Base-by-base conservation (phyloP, 441 rosid species). In the Populus hybrid region DNA sequence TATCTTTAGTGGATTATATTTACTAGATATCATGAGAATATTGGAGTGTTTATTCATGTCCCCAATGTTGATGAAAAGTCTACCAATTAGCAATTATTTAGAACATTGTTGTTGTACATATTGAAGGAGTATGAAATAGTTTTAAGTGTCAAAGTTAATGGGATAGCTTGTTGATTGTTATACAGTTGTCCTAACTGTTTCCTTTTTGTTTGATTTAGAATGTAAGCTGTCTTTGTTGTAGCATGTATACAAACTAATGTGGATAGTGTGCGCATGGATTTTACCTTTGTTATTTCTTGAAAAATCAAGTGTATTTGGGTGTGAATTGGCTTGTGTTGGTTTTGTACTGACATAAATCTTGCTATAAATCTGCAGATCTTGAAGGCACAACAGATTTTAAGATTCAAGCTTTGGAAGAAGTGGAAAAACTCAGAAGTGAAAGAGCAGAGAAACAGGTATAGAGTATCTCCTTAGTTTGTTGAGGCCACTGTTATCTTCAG, bases 361-460 rank as follows among this genome's bases (percentile, higher is more conserved):
- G 69, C 18, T 14, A 46, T 24, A 67, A 68, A 38, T 73, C 77
- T 73, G 66, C 88, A 96, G 98, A 96, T 87, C 91, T 87, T 75
- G 98, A 96, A 86, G 99, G 99, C 74, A 96, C 93, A 87, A 90
- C 94, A 12, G 99, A 96, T 86, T 84, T 84, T 75, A 96, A 93
- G 89, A 92, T 94, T 73, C 97, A 97, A 84, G 88, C 94, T 74
- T 77, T 94, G 72, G 99, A 96, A 86, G 92, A 91, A 53, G 94
- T 96, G 69, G 99, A 96, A 86, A 97, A 94, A 83, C 90, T 96
- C 82, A 90, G 99, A 84, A 93, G 85, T 34, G 89, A 88, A 89
- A 88, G 99, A 86, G 99, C 98, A 40, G 99, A 96, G 82, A 88
- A 88, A 78, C 98, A 96, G 98, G 99, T 96, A 69, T 72, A 21